Evolutionary conservation across 2,329 filamentous ascomycete species (phyloP).

Genomic region (Sporothrix brunneoviolacea): DNA sequence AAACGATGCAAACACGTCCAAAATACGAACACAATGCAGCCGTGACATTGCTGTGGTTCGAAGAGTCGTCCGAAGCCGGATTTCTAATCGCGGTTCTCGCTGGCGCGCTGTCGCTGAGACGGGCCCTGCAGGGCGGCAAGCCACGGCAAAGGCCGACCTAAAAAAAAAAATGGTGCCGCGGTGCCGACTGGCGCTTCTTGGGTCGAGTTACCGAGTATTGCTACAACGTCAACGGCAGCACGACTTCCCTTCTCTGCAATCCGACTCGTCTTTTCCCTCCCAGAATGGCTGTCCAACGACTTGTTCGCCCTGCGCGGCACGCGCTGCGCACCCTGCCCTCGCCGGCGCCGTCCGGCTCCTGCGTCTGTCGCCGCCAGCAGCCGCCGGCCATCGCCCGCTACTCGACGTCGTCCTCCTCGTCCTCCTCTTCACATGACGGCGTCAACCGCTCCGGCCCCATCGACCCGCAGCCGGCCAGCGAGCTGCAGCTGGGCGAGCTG

Average conservation of each 20-base stretch:
- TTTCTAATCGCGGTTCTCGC: slow-evolving; percentile 2
- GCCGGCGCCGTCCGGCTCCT: background rate
- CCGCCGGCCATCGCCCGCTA: background rate
- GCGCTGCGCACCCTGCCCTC: slow-evolving; percentile 12
- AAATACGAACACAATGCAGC: too few relatives aligned
- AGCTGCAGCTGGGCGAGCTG: slow-evolving; percentile 79
- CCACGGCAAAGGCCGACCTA: slow-evolving; percentile 1
- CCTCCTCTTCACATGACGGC: slow-evolving; percentile 5
- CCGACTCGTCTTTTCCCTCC: background rate
- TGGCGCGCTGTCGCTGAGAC: too few relatives aligned
- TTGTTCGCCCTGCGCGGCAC: slow-evolving; percentile 17
- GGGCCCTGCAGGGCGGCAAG: too few relatives aligned
- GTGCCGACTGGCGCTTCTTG: too few relatives aligned
- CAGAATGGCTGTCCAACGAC: slow-evolving; percentile 10
- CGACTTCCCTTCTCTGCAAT: too few relatives aligned
- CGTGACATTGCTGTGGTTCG: background rate
- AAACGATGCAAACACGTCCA: too few relatives aligned
- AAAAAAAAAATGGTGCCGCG: too few relatives aligned
- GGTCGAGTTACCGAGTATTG: too few relatives aligned
- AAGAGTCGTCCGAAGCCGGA: too few relatives aligned
- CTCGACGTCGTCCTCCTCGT: background rate
- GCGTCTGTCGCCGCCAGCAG: background rate
- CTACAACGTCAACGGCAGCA: too few relatives aligned
- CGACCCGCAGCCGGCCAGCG: slow-evolving; percentile 31
- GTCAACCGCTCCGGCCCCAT: slow-evolving; percentile 18